Evolutionary conservation across 257 asterid species (phyloP), one percentile per base, ranked within the genome.

Genomic region (Mitragyna speciosa): DNA sequence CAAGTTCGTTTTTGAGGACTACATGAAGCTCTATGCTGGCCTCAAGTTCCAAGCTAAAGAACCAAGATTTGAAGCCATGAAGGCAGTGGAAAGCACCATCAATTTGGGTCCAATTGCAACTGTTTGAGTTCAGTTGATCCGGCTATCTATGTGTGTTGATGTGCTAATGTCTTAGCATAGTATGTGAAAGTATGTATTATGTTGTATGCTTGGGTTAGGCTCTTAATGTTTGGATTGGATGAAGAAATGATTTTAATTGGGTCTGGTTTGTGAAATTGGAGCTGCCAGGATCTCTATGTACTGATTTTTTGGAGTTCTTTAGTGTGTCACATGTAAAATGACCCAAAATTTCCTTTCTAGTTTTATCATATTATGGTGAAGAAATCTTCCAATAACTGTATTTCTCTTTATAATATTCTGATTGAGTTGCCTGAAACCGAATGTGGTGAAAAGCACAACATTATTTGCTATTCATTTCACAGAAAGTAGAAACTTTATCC

Each of bases 31-130:
- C 68, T 92, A 92, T 77, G 84, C 89, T 28, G 90, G 87, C 2
- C 88, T 92, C 52, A 92, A 92, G 83, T 91, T 91, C 85, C 91
- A 92, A 80, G 93, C 90, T 9, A 92, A 92, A 83, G 95, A 90
- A 61, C 97, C 95, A 56, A 90, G 97, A 76, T 92, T 92, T 82
- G 93, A 92, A 80, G 92, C 97, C 69, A 83, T 92, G 86, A 92
- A 90, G 80, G 84, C 87, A 49, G 15, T 81, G 73, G 88, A 87
- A 77, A 87, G 33, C 79, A 70, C 78, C 31, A 51, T 83, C 17
- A 88, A 31, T 65, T 33, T 83, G 85, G 88, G 88, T 74, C 90
- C 41, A 36, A 36, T 36, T 36, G 41, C 41, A 36, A 36, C 41
- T 4, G 41, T 36, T 36, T 36, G 41, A 91, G 48, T 86, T 88